Evolutionary conservation across 2,329 filamentous ascomycete genomes (phyloP), one percentile per base, ranked within the genome.

Genomic region (Botrytis elliptica): DNA sequence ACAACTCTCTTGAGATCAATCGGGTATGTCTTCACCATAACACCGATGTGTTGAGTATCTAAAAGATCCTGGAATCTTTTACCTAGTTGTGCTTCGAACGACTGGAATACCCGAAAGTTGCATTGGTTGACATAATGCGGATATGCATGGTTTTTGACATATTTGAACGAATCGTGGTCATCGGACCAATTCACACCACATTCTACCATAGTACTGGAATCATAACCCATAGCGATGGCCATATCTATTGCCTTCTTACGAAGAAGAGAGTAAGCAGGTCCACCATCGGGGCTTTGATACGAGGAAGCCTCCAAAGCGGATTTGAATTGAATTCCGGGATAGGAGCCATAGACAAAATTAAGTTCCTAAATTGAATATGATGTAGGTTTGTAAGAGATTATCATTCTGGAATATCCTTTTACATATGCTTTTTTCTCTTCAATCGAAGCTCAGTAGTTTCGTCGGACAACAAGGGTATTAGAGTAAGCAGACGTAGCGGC

Each of bases 161-260:
- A 62, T 46, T 64, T 38, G 20, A 65, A 59, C 1, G 67, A 46
- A 64, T 71, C 72, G 38, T 63, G 72, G 33, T 71, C 66, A 40
- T 70, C 44, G 59, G 66, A 33, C 72, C 72, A 73, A 59, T 22
- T 57, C 20, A 73, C 46, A 44, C 57, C 62, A 38, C 42, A 52
- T 70, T 65, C 57, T 16, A 66, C 60, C 72, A 74, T 74, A 29
- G 60, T 71, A 25, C 46, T 46, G 49, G 60, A 18, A 60, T 74
- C 72, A 52, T 74, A 74, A 25, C 72, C 72, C 72, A 65, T 71
- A n/a, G 72, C 72, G 22, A 33, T 62, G 25, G 72, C 72, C 18
- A 25, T 38, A 25, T 46, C 49, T 14, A 74, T 33, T 22, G 44
- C 38, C 20, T 44, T 65, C 20, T 65, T 29, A 18, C 59, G 68